Conservation (phyloP, 192 early-diverging fungal species). For the Rhizoclosmatium sp. region DNA sequence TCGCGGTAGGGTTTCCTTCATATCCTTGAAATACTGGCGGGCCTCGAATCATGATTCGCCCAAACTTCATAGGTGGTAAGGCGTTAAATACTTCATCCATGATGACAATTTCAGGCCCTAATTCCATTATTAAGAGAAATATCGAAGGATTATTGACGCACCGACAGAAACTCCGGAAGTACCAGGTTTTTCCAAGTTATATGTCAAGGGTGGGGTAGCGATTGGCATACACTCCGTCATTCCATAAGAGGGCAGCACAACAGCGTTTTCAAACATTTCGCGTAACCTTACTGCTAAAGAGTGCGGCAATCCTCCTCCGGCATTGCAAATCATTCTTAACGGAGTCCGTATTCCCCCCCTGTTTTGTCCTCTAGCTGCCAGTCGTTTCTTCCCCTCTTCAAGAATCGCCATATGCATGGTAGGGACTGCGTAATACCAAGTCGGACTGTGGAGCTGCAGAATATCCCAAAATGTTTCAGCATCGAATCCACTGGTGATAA, state of each 20-base stretch:
- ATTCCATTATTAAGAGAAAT: not conserved
- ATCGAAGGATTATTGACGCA: not conserved
- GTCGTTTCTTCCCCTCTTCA: slow-evolving; percentile 17
- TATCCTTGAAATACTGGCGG: slow-evolving; percentile 53
- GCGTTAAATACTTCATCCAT: slow-evolving; percentile 25
- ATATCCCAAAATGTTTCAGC: slow-evolving; percentile 45
- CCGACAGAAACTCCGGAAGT: slow-evolving; percentile 44
- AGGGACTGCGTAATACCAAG: slow-evolving; percentile 64
- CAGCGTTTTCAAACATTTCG: slow-evolving; percentile 32
- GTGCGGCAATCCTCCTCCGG: slow-evolving; percentile 53
- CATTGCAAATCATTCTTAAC: slow-evolving; percentile 56
- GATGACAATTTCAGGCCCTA: slow-evolving; percentile 55
- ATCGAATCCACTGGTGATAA: slow-evolving; percentile 63
- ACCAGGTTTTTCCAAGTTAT: slow-evolving; percentile 50
- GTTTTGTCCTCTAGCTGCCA: not conserved
- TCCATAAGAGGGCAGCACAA: slow-evolving; percentile 54
- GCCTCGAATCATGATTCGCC: slow-evolving; percentile 54
- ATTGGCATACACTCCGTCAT: slow-evolving; percentile 66
- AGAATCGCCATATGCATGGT: slow-evolving; percentile 78
- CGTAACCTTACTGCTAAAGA: slow-evolving; percentile 44
- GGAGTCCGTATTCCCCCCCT: not conserved
- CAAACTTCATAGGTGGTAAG: slow-evolving; percentile 30
- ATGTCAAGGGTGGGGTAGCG: slow-evolving; percentile 51
- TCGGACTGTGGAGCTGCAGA: slow-evolving; percentile 37
- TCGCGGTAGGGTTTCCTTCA: slow-evolving; percentile 40